A percentile compares a stretch with the other conserved stretches of the same genome.
These are phyloP conservation scores for Melampsora americana DNA, from an alignment of 1,284 basidiomycete species.

Conservation along the genomic window DNA sequence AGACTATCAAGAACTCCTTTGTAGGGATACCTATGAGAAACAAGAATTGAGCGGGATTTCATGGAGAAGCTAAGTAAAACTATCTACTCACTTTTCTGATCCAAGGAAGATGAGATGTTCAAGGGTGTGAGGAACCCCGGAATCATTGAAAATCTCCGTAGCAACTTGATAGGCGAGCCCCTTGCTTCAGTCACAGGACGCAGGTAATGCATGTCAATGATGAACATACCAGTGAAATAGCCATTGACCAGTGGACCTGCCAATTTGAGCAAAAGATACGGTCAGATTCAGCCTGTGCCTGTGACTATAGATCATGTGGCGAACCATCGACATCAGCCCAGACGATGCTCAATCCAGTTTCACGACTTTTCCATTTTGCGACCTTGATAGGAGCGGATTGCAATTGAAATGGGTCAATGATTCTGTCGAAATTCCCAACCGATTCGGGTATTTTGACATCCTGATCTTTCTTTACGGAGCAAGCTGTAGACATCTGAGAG, in stretches of 20 bases:
- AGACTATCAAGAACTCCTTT: conserved; percentile 95
- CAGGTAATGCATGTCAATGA: not conserved
- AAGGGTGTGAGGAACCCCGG: conserved; percentile 86
- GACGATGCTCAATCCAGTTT: conserved; percentile 14
- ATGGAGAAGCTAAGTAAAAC: conserved; percentile 48
- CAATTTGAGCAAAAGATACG: not conserved
- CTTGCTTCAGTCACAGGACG: conserved; percentile 75
- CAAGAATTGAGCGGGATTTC: conserved; percentile 45
- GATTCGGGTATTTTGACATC: not conserved
- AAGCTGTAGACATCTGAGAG: too few species aligned
- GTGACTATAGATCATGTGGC: not conserved
- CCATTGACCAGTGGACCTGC: conserved; percentile 83
- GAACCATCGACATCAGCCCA: conserved; percentile 5
- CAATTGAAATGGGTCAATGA: not conserved
- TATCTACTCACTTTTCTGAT: conserved; percentile 66
- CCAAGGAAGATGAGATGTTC: conserved; percentile 94
- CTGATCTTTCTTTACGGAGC: not conserved
- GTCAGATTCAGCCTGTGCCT: not conserved
- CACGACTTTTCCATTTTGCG: not conserved
- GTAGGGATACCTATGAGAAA: conserved; percentile 66
- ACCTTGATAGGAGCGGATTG: not conserved
- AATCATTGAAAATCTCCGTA: conserved; percentile 77
- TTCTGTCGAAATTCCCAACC: not conserved
- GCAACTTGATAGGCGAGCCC: conserved; percentile 10
- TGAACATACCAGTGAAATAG: conserved; percentile 70